These are phyloP conservation scores for Colletotrichum australisinense DNA, from an alignment of 2,329 filamentous ascomycete species.

Conservation along the genomic window DNA sequence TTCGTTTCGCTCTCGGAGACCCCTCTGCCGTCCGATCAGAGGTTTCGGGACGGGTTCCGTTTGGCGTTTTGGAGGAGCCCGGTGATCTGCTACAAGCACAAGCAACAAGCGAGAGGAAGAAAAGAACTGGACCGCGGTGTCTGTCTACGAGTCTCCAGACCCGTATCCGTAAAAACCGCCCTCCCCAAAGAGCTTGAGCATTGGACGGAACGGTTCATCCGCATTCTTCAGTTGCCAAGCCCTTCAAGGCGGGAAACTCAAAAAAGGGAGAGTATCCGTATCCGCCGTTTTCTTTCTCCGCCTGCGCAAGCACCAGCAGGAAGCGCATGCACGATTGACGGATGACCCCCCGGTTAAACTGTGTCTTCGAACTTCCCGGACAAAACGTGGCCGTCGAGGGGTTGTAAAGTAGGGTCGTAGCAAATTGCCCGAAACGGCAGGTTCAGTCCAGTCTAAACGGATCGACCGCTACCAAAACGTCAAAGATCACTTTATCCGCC, in stretches of 20 bases:
- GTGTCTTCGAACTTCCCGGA: neutral
- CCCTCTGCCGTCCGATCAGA: constrained; percentile 17
- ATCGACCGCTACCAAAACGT: neutral
- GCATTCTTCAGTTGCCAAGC: neutral
- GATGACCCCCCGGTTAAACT: neutral
- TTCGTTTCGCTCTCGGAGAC: neutral
- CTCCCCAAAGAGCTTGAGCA: neutral
- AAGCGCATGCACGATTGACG: neutral
- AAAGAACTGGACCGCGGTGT: neutral
- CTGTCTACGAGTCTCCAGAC: neutral
- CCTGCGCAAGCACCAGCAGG: neutral
- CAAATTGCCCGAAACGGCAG: constrained; percentile 2
- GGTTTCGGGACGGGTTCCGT: neutral
- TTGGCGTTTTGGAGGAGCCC: neutral
- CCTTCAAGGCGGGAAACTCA: neutral
- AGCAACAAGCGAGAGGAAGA: neutral
- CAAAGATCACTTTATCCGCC: neutral
- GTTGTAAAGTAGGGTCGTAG: neutral
- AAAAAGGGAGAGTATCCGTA: neutral
- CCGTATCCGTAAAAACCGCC: too few relatives aligned
- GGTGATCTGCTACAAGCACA: neutral
- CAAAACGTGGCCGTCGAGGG: constrained; percentile 1
- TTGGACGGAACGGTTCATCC: constrained; percentile 17
- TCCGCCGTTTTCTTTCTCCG: neutral
- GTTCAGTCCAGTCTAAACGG: neutral